A percentile compares a stretch with the other conserved stretches of the same genome.
These are phyloP conservation scores for Monoraphidium neglectum DNA, from an alignment of 139 green algal genomes.

Conservation along the genomic window DNA sequence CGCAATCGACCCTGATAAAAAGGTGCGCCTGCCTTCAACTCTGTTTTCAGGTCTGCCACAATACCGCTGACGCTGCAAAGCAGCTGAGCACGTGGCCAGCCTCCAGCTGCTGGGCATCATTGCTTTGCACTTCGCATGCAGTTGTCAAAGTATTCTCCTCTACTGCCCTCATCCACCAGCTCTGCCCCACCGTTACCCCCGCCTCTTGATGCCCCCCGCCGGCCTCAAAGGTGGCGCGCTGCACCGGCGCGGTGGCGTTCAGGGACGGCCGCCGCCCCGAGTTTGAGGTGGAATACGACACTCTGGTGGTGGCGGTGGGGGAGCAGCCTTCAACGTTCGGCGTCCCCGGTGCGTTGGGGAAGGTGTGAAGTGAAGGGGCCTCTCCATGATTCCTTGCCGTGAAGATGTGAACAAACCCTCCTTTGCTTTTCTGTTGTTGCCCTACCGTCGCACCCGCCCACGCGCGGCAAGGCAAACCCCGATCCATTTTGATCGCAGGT, in stretches of 20 bases:
- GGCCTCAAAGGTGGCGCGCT: constrained; percentile 40
- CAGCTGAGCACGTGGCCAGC: too few species aligned
- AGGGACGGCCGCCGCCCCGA: constrained; percentile 33
- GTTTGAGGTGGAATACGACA: constrained; percentile 73
- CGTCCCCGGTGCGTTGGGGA: constrained; percentile 45
- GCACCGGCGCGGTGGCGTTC: constrained; percentile 37
- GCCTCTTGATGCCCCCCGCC: neutral
- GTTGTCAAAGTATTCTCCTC: too few species aligned
- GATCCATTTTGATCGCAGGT: constrained; percentile 6
- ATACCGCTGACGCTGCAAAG: too few species aligned
- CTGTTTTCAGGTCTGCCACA: too few species aligned
- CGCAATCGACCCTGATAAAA: constrained; percentile 43
- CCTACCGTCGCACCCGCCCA: neutral
- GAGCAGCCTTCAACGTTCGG: constrained; percentile 81
- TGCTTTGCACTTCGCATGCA: too few species aligned
- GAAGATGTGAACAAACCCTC: neutral
- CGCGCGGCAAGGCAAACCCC: too few species aligned
- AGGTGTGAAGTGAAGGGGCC: neutral
- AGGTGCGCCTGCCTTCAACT: constrained; percentile 1
- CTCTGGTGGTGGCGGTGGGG: constrained; percentile 75
- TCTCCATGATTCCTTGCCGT: neutral
- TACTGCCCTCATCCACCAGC: neutral
- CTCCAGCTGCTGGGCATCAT: too few species aligned
- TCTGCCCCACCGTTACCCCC: too few species aligned
- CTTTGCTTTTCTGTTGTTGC: neutral